Conservation (phyloP, 2,329 filamentous ascomycete species). For the Botryosphaeria agaves region DNA sequence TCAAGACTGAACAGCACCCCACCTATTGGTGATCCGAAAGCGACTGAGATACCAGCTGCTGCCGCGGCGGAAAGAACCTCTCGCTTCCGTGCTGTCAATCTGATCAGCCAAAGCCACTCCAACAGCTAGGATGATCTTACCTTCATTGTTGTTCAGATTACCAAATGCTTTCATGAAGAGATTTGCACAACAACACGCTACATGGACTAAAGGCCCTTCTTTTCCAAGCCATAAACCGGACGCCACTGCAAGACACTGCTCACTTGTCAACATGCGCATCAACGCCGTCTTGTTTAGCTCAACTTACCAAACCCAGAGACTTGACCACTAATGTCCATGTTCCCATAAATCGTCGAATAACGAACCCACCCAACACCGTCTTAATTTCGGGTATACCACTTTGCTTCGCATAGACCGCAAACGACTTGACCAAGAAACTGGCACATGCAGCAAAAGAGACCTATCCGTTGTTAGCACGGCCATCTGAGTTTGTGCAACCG, state of each 20-base stretch:
- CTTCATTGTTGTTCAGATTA: slow-evolving; percentile 73
- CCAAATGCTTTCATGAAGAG: slow-evolving; percentile 81
- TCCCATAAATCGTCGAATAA: slow-evolving; percentile 76
- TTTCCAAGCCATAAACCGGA: slow-evolving; percentile 96
- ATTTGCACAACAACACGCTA: slow-evolving; percentile 91
- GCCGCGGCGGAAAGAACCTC: slow-evolving; percentile 87
- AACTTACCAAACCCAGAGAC: slow-evolving; percentile 62
- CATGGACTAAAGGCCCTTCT: slow-evolving; percentile 87
- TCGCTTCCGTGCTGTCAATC: slow-evolving; percentile 59
- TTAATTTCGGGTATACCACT: slow-evolving; percentile 98
- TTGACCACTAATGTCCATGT: slow-evolving; percentile 81
- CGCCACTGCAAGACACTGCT: slow-evolving; percentile 69
- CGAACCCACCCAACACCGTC: slow-evolving; percentile 82
- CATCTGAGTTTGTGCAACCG: neutral
- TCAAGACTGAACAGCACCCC: slow-evolving; percentile 94
- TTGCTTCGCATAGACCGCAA: slow-evolving; percentile 77
- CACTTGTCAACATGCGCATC: too few species aligned
- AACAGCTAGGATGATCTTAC: slow-evolving; percentile 23
- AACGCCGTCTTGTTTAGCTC: too few species aligned
- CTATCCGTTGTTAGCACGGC: slow-evolving; percentile 25
- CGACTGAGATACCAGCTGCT: slow-evolving; percentile 81
- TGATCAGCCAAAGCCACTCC: neutral
- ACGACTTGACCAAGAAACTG: slow-evolving; percentile 64
- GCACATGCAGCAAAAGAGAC: slow-evolving; percentile 62
- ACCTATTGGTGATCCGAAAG: slow-evolving; percentile 85